Percentiles rank a stretch among this genome's conserved stretches.
Conservation (phyloP, 805 yeast species). For the Scheffersomyces lignosus region DNA sequence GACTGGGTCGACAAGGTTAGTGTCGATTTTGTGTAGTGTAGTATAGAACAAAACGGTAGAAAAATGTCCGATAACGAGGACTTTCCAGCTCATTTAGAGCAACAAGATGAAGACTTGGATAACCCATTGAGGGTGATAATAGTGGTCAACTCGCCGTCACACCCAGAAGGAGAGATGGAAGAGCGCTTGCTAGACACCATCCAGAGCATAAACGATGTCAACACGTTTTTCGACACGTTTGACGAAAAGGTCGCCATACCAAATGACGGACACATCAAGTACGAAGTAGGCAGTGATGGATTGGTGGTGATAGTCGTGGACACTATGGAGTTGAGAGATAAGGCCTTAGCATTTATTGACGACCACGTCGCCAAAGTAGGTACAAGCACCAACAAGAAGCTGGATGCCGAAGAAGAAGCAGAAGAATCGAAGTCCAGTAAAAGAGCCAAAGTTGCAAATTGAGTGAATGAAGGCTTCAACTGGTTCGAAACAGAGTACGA, state of each 20-base stretch:
- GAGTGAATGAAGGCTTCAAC: too few species aligned
- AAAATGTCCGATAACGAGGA: constrained; percentile 8
- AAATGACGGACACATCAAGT: constrained; percentile 54
- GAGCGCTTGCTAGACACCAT: constrained; percentile 48
- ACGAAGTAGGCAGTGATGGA: constrained; percentile 64
- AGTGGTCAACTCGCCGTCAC: constrained; percentile 37
- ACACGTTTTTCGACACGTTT: constrained; percentile 52
- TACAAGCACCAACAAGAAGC: constrained; percentile 6
- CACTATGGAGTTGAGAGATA: constrained; percentile 32
- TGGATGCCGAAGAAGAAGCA: constrained; percentile 5
- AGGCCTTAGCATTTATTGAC: constrained; percentile 45
- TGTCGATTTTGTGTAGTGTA: too few species aligned
- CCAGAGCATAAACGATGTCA: constrained; percentile 48
- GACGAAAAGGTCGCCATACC: constrained; percentile 54
- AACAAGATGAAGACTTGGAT: constrained; percentile 36
- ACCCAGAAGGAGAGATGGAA: constrained; percentile 46
- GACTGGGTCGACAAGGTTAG: too few species aligned
- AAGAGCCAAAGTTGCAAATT: background rate
- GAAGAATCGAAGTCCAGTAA: background rate
- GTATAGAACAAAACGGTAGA: too few species aligned
- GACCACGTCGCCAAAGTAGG: constrained; percentile 21
- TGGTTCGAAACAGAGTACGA: too few species aligned
- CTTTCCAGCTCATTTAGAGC: constrained; percentile 2
- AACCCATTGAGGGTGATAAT: constrained; percentile 47
- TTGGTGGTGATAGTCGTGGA: constrained; percentile 57